phyloP scores from a whole-genome alignment of 148 eudicot genomes.

The Chenopodium berlandieri region DNA sequence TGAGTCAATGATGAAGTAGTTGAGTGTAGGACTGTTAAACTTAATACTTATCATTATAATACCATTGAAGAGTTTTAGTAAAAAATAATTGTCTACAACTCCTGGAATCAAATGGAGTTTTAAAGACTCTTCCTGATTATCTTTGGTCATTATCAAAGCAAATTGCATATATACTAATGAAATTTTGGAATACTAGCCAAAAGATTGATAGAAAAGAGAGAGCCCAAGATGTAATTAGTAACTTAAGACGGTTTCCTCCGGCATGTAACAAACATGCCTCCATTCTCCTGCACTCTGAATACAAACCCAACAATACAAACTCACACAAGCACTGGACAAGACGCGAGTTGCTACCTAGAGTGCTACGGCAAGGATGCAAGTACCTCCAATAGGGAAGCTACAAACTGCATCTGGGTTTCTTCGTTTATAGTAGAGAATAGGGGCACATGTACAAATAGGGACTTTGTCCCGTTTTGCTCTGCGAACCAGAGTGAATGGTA shows the following conservation, averaged over 20 bases:
- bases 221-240: conserved; percentile 14
- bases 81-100: not conserved
- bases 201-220: not conserved
- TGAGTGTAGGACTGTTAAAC: too few relatives aligned
- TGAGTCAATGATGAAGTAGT: too few relatives aligned
- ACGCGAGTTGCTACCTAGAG: conserved; percentile 23
- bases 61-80: too few relatives aligned
- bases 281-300: conserved; percentile 14
- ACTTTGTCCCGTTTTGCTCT: conserved; percentile 74
- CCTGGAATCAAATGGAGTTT: not conserved
- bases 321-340: conserved; percentile 11
- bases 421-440: conserved; percentile 79
- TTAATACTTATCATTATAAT: too few relatives aligned
- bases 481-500: conserved; percentile 93
- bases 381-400: conserved; percentile 78
- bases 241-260: conserved; percentile 21
- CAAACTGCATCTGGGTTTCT: conserved; percentile 86
- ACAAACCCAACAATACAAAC: conserved; percentile 22
- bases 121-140: not conserved
- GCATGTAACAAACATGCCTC: conserved; percentile 20
- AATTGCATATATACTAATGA: conserved; percentile 8
- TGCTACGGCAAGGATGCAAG: conserved; percentile 64
- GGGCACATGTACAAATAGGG: conserved; percentile 93
- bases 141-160: not conserved
- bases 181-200: not conserved